A percentile compares a stretch with the other conserved stretches of the same genome.
phyloP scores from a whole-genome alignment of 2,329 filamentous ascomycete species.

The Didymella pinodella region DNA sequence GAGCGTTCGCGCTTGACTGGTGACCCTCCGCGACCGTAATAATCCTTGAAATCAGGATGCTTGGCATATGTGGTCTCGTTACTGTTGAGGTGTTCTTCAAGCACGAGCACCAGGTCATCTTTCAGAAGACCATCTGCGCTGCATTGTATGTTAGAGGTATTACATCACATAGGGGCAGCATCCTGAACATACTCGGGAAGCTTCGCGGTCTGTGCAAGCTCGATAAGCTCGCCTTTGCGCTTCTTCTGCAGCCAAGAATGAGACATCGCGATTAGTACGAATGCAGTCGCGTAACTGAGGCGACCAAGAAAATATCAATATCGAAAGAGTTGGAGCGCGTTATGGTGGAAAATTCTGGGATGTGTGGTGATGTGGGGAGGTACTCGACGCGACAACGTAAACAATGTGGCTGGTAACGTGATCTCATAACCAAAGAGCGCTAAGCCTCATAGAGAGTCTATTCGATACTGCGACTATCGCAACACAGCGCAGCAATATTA shows the following conservation, averaged over 20 bases:
- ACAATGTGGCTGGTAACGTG: constrained; percentile 34
- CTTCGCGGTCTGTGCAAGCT: constrained; percentile 75
- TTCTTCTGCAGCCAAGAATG: constrained; percentile 78
- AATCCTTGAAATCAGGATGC: constrained; percentile 73
- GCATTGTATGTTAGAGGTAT: constrained; percentile 30
- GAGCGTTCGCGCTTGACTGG: constrained; percentile 59
- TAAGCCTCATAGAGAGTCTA: constrained; percentile 7
- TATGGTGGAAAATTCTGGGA: constrained; percentile 25
- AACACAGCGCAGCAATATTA: neutral
- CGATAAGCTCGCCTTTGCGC: constrained; percentile 80
- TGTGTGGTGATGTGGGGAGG: constrained; percentile 36
- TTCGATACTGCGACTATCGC: neutral
- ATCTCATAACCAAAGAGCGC: constrained; percentile 19
- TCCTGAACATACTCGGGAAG: constrained; percentile 71
- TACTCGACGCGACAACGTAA: constrained; percentile 33
- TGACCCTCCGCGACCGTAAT: constrained; percentile 73
- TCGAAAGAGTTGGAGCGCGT: constrained; percentile 27
- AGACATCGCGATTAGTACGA: constrained; percentile 62
- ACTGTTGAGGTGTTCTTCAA: constrained; percentile 55
- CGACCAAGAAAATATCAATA: constrained; percentile 51
- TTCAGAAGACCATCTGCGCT: constrained; percentile 79
- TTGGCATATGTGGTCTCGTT: constrained; percentile 71
- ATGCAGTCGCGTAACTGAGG: constrained; percentile 58
- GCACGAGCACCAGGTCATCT: constrained; percentile 71
- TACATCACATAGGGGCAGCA: constrained; percentile 1